Evolutionary conservation across 305 asterid genomes (phyloP).

Genomic region (Fraxinus angustifolia): DNA sequence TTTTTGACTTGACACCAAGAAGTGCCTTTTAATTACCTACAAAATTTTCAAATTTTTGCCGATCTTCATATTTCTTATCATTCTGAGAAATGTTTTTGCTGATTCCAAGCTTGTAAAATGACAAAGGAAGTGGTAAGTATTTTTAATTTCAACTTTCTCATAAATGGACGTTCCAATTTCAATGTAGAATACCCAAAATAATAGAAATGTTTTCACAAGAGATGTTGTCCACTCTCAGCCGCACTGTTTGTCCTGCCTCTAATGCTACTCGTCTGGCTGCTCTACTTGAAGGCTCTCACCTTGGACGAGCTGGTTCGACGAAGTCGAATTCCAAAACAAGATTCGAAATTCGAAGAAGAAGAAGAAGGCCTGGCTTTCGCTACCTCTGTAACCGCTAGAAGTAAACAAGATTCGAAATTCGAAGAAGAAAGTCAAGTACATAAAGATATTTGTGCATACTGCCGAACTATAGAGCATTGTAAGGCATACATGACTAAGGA

Average conservation of each 20-base stretch:
- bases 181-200: not conserved
- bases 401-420: too few species aligned
- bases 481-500: not conserved
- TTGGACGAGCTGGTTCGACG: too few species aligned
- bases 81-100: slow-evolving; percentile 22
- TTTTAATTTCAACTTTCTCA: not conserved
- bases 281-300: too few species aligned
- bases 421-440: not conserved
- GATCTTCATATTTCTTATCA: slow-evolving; percentile 27
- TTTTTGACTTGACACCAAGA: slow-evolving; percentile 39
- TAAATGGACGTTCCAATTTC: not conserved
- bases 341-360: too few species aligned
- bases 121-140: not conserved
- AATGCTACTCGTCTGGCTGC: too few species aligned
- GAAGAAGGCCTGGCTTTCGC: too few species aligned
- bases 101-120: not conserved
- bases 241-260: too few species aligned
- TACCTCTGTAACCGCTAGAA: too few species aligned
- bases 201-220: not conserved
- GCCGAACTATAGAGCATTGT: not conserved
- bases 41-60: slow-evolving; percentile 19
- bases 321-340: too few species aligned
- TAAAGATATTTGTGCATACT: not conserved
- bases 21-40: slow-evolving; percentile 32
- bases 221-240: not conserved